Base-by-base conservation (phyloP, 257 asterid species). In the Solanum sparsipilum region DNA sequence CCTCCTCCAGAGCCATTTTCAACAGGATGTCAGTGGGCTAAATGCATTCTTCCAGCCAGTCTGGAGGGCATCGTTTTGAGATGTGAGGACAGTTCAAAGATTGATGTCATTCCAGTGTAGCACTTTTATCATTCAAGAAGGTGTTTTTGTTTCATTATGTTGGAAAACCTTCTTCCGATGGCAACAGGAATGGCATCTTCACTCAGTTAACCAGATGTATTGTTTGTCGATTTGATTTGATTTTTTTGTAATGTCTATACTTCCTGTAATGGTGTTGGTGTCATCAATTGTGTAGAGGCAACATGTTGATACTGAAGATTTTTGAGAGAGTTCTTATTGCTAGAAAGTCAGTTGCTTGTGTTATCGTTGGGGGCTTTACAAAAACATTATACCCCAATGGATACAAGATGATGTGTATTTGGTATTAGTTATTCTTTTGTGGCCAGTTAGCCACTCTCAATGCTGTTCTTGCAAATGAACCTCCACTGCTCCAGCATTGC, bases 1-100 rank as follows among this genome's bases (percentile, higher is more conserved):
- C 94, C 98, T 82, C 96, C 98, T 3, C 87, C 91, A 0, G 97
- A 95, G 85, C 90, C 98, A 34, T 87, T 92, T 88, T 87, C 98
- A 1, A 96, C 96, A 0, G 98, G 99, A 74, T 95, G 98, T 92
- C 96, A 94, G 93, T 96, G 98, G 99, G 74, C 85, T 4, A 92
- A 91, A 87, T 94, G 98, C 88, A 93, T 95, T 44, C 92, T 96
- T 89, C 98, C 99, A 0, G 94, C 94, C 25, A 95, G 94, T 89
- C 91, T 93, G 32, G 95, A 96, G 56, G 99, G 98, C 38, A 87
- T 96, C 20, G 95, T 96, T 34, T 79, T 96, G 94, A 93, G 94
- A 91, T 94, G 94, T 16, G 98, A 95, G 72, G 94, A 96, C 88
- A 86, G 96, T 13, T 90, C 98, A 9, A 91, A 89, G 89, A 92